Conservation (phyloP, 805 yeast species). For the Pichia ethanolica region DNA sequence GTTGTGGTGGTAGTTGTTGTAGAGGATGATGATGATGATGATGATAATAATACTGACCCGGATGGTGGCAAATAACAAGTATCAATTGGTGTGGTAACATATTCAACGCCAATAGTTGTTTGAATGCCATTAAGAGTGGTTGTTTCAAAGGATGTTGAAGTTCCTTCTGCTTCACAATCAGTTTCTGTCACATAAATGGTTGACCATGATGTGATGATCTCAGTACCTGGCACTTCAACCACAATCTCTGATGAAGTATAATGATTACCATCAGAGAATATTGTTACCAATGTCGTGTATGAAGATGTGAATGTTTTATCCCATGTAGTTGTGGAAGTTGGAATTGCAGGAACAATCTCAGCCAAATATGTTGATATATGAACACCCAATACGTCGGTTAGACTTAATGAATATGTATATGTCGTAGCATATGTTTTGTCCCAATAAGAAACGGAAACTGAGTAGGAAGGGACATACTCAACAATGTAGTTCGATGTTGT, state of each 20-base stretch:
- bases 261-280: background rate
- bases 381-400: conserved; percentile 1
- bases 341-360: conserved; percentile 2
- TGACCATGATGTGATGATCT: background rate
- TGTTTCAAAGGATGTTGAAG: background rate
- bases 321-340: conserved; percentile 2
- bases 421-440: conserved; percentile 4
- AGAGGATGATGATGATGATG: too few relatives aligned
- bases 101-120: conserved; percentile 1
- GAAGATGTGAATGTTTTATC: background rate
- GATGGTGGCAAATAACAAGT: conserved; percentile 1
- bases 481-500: background rate
- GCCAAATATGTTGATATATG: background rate
- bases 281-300: background rate
- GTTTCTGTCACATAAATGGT: background rate
- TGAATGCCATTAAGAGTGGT: background rate
- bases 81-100: background rate
- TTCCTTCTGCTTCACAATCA: conserved; percentile 1
- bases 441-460: conserved; percentile 5
- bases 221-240: background rate
- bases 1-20: too few relatives aligned
- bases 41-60: too few relatives aligned
- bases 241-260: background rate
- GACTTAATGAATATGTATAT: background rate
- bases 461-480: conserved; percentile 7